Base-by-base conservation (phyloP, 768 basidiomycete species). In the Chalciporus chontae region DNA sequence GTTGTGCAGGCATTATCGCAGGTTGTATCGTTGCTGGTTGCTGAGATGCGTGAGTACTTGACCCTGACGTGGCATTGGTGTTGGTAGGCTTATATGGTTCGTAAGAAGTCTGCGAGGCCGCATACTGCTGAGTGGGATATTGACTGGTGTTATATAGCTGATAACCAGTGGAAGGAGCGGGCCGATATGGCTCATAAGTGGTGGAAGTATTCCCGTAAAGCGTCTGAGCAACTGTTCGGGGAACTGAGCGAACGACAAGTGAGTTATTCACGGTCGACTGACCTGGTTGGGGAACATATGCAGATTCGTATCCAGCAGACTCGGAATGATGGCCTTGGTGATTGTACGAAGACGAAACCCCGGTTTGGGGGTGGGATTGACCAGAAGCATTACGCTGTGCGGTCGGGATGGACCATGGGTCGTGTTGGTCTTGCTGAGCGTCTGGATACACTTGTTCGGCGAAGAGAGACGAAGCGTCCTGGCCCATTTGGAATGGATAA, bases 381-480 rank as follows among this genome's bases (percentile, higher is more conserved):
- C 39, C 32, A 5, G 55, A 46, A 40, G 45, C 48, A n/a, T 43
- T 18, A 52, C 57, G 54, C 37, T 58, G 57, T 31, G 47, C 34
- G 6, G 57, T 56, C 13, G 66, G 63, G 26, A 60, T 53, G 19
- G 54, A 55, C 68, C 66, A 69, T 5, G 62, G 31, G 17, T 64
- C 66, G 19, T 45, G 58, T 40, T 56, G 61, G 27, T 58, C 67
- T 40, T 46, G 55, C 26, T 62, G 58, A 46, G 55, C 38, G 38
- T 60, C 56, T 37, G 65, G 61, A 47, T 66, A 65, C 47, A 69
- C 58, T 45, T 61, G 58, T 36, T 70, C 61, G n/a, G 71, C 59
- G 44, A 77, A 73, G 36, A 69, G 69, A 54, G 72, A 74, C 9
- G 68, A 71, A 29, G 68, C 51, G 17, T 71, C 64, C 47, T 69